Conservation (phyloP, 2,329 filamentous ascomycete genomes). For the Penicillium sp. region DNA sequence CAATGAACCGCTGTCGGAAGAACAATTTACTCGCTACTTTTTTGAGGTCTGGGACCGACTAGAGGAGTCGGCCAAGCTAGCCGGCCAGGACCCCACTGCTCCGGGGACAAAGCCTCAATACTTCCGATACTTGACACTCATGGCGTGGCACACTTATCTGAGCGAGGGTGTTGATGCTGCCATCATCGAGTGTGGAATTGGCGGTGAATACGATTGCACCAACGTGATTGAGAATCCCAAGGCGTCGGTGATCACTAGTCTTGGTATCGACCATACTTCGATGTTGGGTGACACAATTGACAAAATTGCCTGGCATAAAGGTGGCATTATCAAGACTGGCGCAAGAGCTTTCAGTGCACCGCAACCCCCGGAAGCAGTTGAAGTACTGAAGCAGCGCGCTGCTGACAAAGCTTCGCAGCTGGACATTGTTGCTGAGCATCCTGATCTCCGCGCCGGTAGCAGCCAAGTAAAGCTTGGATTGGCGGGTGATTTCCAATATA, state of each 20-base stretch:
- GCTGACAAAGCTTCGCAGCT: constrained; percentile 47
- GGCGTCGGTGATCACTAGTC: constrained; percentile 67
- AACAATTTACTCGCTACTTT: constrained; percentile 69
- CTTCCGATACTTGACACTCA: constrained; percentile 83
- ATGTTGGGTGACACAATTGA: constrained; percentile 75
- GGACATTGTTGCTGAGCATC: constrained; percentile 47
- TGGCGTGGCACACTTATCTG: constrained; percentile 80
- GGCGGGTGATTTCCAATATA: constrained; percentile 58
- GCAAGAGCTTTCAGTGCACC: constrained; percentile 59
- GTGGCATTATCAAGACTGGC: constrained; percentile 71
- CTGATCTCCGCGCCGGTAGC: constrained; percentile 35
- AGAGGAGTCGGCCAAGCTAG: constrained; percentile 50
- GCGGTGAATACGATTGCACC: constrained; percentile 87
- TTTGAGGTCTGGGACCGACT: constrained; percentile 76
- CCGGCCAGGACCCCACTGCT: constrained; percentile 49
- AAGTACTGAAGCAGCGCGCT: constrained; percentile 54
- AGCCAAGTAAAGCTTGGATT: constrained; percentile 53
- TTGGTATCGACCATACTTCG: constrained; percentile 79
- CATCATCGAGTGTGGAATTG: constrained; percentile 88
- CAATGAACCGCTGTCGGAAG: constrained; percentile 62
- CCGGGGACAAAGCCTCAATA: constrained; percentile 72
- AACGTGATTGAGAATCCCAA: constrained; percentile 71
- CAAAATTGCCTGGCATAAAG: constrained; percentile 88
- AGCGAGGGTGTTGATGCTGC: constrained; percentile 69
- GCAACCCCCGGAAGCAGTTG: constrained; percentile 52